Evolutionary conservation across 2,329 filamentous ascomycete species (phyloP), one percentile per base, ranked within the genome.

Genomic region (Penicillium sp.): DNA sequence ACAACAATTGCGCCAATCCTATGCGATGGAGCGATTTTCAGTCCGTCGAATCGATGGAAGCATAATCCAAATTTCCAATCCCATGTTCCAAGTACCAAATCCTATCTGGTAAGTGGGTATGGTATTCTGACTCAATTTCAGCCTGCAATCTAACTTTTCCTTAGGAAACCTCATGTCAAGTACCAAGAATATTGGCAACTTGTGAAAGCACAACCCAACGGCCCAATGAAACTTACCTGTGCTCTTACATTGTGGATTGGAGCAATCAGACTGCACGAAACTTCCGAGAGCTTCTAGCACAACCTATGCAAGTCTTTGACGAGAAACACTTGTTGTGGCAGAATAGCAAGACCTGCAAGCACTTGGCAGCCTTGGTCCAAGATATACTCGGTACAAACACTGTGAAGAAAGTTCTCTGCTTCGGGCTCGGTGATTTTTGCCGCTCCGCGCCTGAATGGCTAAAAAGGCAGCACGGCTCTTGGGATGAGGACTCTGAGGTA

Each of bases 161-260:
- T 49, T 58, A 61, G 59, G 59, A 61, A 60, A 56, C 59, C 57
- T 10, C 9, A 58, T 51, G 22, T 61, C 39, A 61, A 61, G 21
- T 62, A 60, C 55, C 53, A 59, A 61, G 56, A 58, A 52, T 61
- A 61, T 57, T 63, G 51, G 60, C 43, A 52, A 56, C 55, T 63
- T 55, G 54, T 63, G 43, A 59, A 57, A 52, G 24, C 21, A 43
- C 49, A 62, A 56, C 59, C 59, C 4, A 53, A 52, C 24, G 55
- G 57, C 54, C 59, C 55, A 53, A 16, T 34, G 57, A 63, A 56
- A 62, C 54, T 22, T 62, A 60, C 43, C 48, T 59, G 32, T 62
- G 56, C 55, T 60, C 61, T 56, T 63, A 63, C 13, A 53, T 63
- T 51, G 54, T 63, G 44, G 59, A 60, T 54, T 63, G 55, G 61